Evolutionary conservation across 2,329 filamentous ascomycete species (phyloP).

Genomic region (Sclerotinia nivalis): DNA sequence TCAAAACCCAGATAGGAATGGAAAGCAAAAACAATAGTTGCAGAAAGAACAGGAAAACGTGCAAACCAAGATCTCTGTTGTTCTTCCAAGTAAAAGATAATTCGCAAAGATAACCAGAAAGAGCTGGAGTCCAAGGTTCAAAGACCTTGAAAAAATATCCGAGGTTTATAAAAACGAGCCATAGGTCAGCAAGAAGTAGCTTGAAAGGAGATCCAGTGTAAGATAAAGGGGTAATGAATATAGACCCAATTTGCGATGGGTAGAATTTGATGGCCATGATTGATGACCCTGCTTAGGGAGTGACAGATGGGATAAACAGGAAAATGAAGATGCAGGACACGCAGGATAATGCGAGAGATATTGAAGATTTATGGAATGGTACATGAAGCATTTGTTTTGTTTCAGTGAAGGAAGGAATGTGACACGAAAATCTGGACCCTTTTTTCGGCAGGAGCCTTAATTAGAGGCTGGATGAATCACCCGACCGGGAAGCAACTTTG

Average conservation of each 20-base stretch:
- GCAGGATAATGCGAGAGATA: not conserved
- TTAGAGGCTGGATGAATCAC: constrained; percentile 8
- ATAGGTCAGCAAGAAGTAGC: constrained; percentile 22
- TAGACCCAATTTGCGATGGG: constrained; percentile 56
- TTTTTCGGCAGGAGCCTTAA: constrained; percentile 13
- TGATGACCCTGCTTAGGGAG: not conserved
- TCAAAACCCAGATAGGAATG: constrained; percentile 52
- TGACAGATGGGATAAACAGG: constrained; percentile 1
- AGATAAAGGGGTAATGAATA: constrained; percentile 38
- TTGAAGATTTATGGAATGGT: not conserved
- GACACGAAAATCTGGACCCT: constrained; percentile 11
- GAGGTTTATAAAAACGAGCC: not conserved
- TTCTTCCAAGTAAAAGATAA: constrained; percentile 60
- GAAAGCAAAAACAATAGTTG: constrained; percentile 62
- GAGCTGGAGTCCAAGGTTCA: not conserved
- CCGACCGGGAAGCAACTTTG: not conserved
- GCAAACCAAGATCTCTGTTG: constrained; percentile 56
- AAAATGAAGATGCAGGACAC: not conserved
- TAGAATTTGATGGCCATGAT: constrained; percentile 57
- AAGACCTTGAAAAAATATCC: constrained; percentile 44
- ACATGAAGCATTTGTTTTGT: constrained; percentile 9
- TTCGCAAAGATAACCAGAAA: constrained; percentile 52
- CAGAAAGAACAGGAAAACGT: constrained; percentile 58
- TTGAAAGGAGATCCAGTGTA: constrained; percentile 28
- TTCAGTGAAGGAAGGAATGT: constrained; percentile 19